These are phyloP conservation scores for Besnoitia besnoiti DNA, from an alignment of 169 alveolate genomes.

Conservation along the genomic window DNA sequence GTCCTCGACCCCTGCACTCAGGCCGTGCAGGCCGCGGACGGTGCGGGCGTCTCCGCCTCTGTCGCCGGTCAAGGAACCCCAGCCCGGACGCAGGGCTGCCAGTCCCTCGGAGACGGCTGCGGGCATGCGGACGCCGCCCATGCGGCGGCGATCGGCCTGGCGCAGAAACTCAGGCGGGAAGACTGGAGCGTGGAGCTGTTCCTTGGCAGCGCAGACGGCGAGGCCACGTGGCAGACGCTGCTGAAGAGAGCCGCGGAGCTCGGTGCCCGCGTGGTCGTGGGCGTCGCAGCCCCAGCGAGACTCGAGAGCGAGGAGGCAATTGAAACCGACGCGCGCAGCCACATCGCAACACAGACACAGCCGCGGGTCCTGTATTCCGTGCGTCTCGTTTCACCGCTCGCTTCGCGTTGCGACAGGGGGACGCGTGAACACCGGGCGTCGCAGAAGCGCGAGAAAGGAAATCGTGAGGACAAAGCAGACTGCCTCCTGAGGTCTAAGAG, in stretches of 20 bases:
- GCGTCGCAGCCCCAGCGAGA: neutral
- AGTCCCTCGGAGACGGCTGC: neutral
- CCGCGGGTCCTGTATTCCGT: too few species aligned
- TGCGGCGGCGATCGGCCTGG: conserved; percentile 2
- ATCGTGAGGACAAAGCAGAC: too few species aligned
- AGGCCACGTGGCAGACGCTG: neutral
- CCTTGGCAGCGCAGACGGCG: neutral
- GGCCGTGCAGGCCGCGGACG: neutral
- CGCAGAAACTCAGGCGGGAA: neutral
- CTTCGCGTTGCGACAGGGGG: too few species aligned
- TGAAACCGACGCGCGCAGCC: too few species aligned
- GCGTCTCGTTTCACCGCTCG: too few species aligned
- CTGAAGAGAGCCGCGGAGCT: conserved; percentile 14
- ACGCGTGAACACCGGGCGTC: too few species aligned
- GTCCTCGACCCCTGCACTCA: neutral
- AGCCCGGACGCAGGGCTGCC: neutral
- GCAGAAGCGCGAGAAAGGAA: too few species aligned
- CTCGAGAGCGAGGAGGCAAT: too few species aligned
- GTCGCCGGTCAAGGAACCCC: neutral
- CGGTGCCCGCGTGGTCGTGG: conserved; percentile 34
- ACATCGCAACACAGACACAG: too few species aligned
- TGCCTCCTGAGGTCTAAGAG: too few species aligned
- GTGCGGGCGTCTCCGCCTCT: neutral
- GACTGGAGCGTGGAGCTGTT: neutral
- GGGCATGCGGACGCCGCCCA: neutral